Percentiles rank a stretch among this genome's conserved stretches.
Evolutionary conservation across 139 green algal species (phyloP).

Genomic region (Coccomyxa sp.): DNA sequence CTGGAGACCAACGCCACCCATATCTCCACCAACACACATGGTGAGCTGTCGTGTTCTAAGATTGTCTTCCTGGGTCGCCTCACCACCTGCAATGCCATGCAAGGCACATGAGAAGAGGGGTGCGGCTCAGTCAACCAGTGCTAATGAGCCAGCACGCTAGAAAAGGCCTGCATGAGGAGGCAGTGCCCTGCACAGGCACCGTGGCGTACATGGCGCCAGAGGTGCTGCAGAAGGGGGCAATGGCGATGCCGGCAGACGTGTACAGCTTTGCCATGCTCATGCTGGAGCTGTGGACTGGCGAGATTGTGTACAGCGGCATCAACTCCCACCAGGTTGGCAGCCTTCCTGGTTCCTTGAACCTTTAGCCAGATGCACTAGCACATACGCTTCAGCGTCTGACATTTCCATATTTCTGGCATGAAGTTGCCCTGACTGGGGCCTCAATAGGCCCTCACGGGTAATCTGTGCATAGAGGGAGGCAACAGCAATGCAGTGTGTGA

Average conservation of each 20-base stretch:
- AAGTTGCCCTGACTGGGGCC: neutral
- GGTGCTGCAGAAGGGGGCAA: conserved; percentile 24
- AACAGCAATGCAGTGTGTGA: neutral
- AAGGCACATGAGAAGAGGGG: neutral
- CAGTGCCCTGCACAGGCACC: conserved; percentile 16
- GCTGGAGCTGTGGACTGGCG: conserved; percentile 34
- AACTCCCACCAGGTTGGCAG: conserved; percentile 14
- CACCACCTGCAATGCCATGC: neutral
- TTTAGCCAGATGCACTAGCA: neutral
- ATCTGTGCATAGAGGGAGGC: neutral
- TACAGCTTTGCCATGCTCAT: conserved; percentile 41
- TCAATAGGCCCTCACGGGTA: neutral
- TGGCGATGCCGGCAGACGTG: conserved; percentile 29
- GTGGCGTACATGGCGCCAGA: conserved; percentile 35
- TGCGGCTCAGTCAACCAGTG: neutral
- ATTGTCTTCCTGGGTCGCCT: neutral
- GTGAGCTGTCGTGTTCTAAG: conserved; percentile 10
- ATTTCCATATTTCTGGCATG: neutral
- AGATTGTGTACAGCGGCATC: conserved; percentile 24
- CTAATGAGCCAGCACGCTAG: neutral
- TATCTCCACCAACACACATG: conserved; percentile 28
- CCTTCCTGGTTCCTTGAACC: neutral
- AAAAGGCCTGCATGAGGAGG: neutral
- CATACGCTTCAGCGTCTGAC: neutral
- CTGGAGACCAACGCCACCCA: conserved; percentile 27